Evolutionary conservation across 2,329 filamentous ascomycete genomes (phyloP), one percentile per base, ranked within the genome.

Genomic region (Botryosphaeria agaves): DNA sequence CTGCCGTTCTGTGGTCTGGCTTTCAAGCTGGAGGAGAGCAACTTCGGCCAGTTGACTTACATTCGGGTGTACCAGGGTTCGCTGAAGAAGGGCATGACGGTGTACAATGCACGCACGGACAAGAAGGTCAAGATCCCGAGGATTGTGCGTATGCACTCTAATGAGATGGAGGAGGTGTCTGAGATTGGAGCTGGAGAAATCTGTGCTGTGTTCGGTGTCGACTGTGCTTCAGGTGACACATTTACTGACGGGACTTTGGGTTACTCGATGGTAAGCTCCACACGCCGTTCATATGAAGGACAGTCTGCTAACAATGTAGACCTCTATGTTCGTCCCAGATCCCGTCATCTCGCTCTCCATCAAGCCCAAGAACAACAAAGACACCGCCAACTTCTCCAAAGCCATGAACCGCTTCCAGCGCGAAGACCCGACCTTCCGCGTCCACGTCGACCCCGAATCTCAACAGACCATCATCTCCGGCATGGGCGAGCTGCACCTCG

Each of bases 11-110:
- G 94, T 33, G 89, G 89, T 29, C 66, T 98, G 38, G 89, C 89
- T 7, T 98, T 98, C 67, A 98, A 98, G 66, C 73, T 98, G 14
- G 89, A 98, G 65, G 89, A 98, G 59, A 92, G 87, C 59, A 94
- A 92, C 54, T 98, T 92, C 47, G 89, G 89, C 26, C 89, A 98
- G 57, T 70, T 98, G 49, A 98, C 89, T 32, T 98, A 98, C 54
- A 91, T 98, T 39, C 83, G 89, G 43, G 89, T 98, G 34, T 98
- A 98, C 61, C 89, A 98, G 57, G 89, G 89, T 42, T 76, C 76
- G 14, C 63, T 98, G 36, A 77, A 66, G 52, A 95, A 93, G 66
- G 82, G 85, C 29, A 69, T 77, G 48, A 83, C 85, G 51, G 74
- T 98, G 32, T 93, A 77, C 69, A 98, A 95, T 57, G 85, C 85